phyloP scores from a whole-genome alignment of 345 rosid genomes.

The Lepidium aucheri region DNA sequence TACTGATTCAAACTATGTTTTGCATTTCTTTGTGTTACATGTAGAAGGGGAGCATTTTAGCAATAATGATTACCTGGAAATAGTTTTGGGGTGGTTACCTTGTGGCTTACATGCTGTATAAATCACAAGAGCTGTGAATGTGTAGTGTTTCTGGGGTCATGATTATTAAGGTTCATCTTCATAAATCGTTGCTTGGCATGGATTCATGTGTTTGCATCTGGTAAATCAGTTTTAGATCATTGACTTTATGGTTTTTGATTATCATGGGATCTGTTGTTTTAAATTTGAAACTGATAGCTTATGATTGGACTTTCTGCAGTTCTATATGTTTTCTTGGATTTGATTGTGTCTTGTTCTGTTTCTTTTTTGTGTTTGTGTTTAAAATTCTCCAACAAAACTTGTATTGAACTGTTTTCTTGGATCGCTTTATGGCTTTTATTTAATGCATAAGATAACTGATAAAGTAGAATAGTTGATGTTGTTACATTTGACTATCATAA shows the following conservation, averaged over 20 bases:
- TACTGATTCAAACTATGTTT: slow-evolving; percentile 5
- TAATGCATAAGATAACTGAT: background rate
- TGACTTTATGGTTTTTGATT: background rate
- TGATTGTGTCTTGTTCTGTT: background rate
- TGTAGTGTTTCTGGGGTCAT: background rate
- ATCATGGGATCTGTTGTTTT: background rate
- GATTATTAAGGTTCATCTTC: background rate
- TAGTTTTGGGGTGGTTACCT: background rate
- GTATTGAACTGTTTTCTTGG: background rate
- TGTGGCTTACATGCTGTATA: background rate
- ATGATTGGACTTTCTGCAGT: background rate
- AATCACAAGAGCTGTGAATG: background rate
- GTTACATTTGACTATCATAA: background rate
- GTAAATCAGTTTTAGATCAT: background rate
- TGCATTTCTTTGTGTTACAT: background rate
- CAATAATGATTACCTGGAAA: background rate
- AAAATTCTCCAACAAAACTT: background rate
- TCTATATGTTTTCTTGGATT: background rate
- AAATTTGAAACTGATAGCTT: background rate
- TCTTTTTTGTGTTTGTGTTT: background rate
- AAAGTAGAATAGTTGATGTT: background rate
- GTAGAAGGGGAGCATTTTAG: background rate
- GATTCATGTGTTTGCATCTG: background rate
- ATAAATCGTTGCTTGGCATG: background rate
- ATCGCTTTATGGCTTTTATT: background rate